Evolutionary conservation across 2,329 filamentous ascomycete genomes (phyloP), one percentile per base, ranked within the genome.

Genomic region (Fusarium concolor): DNA sequence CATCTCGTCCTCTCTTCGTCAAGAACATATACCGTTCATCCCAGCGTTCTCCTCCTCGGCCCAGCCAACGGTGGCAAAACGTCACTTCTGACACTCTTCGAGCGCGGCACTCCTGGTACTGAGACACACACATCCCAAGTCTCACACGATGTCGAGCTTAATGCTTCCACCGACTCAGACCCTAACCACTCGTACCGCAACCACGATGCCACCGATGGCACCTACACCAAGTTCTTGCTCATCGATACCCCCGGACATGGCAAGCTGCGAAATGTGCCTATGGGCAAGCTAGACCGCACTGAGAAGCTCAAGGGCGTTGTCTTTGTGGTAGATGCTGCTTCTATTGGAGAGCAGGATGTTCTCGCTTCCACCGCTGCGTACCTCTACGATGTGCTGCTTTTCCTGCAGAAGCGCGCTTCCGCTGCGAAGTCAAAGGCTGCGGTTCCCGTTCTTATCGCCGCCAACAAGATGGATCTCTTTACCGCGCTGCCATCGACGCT

Each of bases 381-480:
- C 76, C 87, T 99, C 14, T 93, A 98, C 81, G 94, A 98, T 65
- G 82, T 96, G 1, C 86, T 99, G n/a, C 84, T 98, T 5, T 78
- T 87, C 5, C 83, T 99, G 60, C 96, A 98, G 82, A 92, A 90
- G 79, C 86, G 90, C 45, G 86, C 89, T 47, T 86, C 87, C 31
- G 77, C 74, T 47, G 66, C 71, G 56, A 79, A 76, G 68, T 67
- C 74, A 42, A 79, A 76, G 72, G 65, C 62, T 3, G 68, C 85
- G 44, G 85, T 96, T 10, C 89, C 92, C 0, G 85, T 99, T 10
- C 85, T 99, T 35, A 83, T 99, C 33, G 94, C 94, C 3, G 94
- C 94, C 54, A 99, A 98, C 80, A 99, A 99, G 85, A 87, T 94
- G 76, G 96, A 99, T 78, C 85, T 99, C 2, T 99, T 99, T 77